phyloP scores from a whole-genome alignment of 352 stramenopile genomes.

The Pythium guiyangense region DNA sequence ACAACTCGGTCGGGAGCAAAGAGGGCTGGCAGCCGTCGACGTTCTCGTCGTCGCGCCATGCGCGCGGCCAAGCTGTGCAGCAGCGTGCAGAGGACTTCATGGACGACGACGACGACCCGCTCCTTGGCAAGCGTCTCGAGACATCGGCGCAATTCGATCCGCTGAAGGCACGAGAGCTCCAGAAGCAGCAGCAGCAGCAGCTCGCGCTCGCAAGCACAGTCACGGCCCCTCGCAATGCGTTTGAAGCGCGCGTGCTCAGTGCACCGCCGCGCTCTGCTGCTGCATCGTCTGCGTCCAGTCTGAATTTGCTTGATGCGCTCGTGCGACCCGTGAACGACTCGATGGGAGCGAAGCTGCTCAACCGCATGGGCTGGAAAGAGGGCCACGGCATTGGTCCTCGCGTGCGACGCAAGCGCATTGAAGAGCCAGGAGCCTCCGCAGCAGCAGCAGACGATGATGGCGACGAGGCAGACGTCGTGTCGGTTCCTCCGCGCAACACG shows the following conservation, averaged over 20 bases:
- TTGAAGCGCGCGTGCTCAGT: slow-evolving; percentile 10
- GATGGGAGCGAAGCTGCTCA: slow-evolving; percentile 79
- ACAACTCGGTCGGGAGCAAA: slow-evolving; percentile 89
- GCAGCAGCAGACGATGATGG: slow-evolving; percentile 10
- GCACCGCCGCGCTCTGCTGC: not conserved
- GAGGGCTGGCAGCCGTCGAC: slow-evolving; percentile 85
- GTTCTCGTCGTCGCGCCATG: slow-evolving; percentile 77
- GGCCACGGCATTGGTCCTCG: slow-evolving; percentile 84
- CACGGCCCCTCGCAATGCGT: slow-evolving; percentile 5
- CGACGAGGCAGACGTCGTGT: slow-evolving; percentile 34
- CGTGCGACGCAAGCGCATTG: slow-evolving; percentile 43
- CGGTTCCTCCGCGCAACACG: slow-evolving; percentile 48
- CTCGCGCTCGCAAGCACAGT: not conserved
- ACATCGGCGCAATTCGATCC: slow-evolving; percentile 64
- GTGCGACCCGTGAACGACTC: slow-evolving; percentile 68
- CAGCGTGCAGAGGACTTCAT: slow-evolving; percentile 92
- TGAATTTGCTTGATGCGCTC: slow-evolving; percentile 69
- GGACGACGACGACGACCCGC: slow-evolving; percentile 91
- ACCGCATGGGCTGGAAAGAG: slow-evolving; percentile 90
- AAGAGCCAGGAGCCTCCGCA: slow-evolving; percentile 4
- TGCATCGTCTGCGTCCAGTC: slow-evolving; percentile 19
- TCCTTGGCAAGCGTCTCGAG: slow-evolving; percentile 78
- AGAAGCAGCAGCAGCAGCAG: slow-evolving; percentile 24
- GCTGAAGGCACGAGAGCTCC: slow-evolving; percentile 22
- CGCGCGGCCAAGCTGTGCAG: slow-evolving; percentile 21